Conservation (phyloP, 768 basidiomycete species). For the Sporobolomyces roseus region DNA sequence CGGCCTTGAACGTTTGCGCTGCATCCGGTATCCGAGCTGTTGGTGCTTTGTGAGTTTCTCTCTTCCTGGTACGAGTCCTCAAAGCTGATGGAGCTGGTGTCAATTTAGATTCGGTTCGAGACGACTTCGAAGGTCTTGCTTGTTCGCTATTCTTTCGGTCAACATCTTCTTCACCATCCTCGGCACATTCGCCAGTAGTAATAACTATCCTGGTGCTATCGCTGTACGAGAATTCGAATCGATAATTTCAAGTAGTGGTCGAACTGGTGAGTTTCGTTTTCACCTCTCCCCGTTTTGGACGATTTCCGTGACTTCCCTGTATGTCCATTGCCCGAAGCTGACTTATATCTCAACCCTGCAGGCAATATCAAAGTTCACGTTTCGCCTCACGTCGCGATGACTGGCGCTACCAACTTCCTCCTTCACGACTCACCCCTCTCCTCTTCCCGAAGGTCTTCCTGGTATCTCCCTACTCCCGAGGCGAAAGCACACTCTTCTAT, state of each 20-base stretch:
- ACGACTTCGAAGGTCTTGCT: slow-evolving; percentile 15
- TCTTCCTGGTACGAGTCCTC: too few relatives aligned
- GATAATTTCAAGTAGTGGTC: neutral
- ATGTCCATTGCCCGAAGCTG: neutral
- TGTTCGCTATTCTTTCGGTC: slow-evolving; percentile 53
- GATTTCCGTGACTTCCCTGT: neutral
- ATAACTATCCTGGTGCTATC: slow-evolving; percentile 85
- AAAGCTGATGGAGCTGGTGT: too few relatives aligned
- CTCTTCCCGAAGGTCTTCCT: slow-evolving; percentile 32
- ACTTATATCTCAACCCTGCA: slow-evolving; percentile 35
- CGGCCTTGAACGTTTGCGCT: slow-evolving; percentile 72
- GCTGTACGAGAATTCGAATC: slow-evolving; percentile 65
- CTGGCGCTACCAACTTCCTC: slow-evolving; percentile 80
- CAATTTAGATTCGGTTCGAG: slow-evolving; percentile 23
- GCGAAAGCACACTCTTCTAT: slow-evolving; percentile 44
- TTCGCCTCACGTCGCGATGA: slow-evolving; percentile 79
- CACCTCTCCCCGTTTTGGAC: neutral
- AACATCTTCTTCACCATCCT: slow-evolving; percentile 60
- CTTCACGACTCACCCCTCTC: slow-evolving; percentile 51
- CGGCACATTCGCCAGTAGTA: slow-evolving; percentile 59
- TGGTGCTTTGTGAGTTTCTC: slow-evolving; percentile 60
- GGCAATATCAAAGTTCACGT: slow-evolving; percentile 63
- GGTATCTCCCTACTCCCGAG: slow-evolving; percentile 16
- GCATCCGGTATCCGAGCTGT: slow-evolving; percentile 56
- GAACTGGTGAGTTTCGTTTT: slow-evolving; percentile 12